Conservation (phyloP, 176 grass and related monocot genomes). For the Panicum miliaceum region DNA sequence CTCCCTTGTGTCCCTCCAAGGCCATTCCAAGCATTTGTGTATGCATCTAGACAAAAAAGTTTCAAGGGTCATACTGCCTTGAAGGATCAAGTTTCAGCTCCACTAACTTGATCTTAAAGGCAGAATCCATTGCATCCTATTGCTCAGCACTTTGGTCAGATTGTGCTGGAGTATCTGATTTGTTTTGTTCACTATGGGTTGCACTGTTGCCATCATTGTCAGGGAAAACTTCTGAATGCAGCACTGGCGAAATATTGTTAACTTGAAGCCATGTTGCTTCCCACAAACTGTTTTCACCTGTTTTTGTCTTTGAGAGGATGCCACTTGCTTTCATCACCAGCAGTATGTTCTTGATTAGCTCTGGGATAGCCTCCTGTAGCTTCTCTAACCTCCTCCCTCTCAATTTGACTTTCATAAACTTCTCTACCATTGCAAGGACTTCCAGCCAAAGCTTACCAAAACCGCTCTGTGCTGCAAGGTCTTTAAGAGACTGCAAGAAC, state of each 20-base stretch:
- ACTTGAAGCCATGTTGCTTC: slow-evolving; percentile 82
- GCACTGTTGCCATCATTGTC: slow-evolving; percentile 39
- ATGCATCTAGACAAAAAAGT: background rate
- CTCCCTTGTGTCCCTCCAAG: slow-evolving; percentile 19
- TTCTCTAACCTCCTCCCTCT: slow-evolving; percentile 86
- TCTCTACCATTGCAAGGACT: slow-evolving; percentile 78
- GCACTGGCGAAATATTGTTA: slow-evolving; percentile 63
- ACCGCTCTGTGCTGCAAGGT: slow-evolving; percentile 58
- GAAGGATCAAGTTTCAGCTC: slow-evolving; percentile 11
- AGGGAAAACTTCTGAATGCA: slow-evolving; percentile 76
- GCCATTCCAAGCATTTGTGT: slow-evolving; percentile 29
- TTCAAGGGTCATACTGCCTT: background rate
- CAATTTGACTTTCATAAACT: slow-evolving; percentile 78
- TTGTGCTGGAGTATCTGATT: slow-evolving; percentile 27
- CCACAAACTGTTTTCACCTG: slow-evolving; percentile 68
- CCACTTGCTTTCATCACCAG: slow-evolving; percentile 90
- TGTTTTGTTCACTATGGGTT: slow-evolving; percentile 38
- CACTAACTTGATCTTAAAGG: slow-evolving; percentile 4
- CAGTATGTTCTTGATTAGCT: slow-evolving; percentile 85
- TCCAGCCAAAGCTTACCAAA: slow-evolving; percentile 87
- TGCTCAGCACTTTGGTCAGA: slow-evolving; percentile 34
- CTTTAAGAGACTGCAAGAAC: slow-evolving; percentile 84
- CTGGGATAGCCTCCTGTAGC: slow-evolving; percentile 86
- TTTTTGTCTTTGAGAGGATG: slow-evolving; percentile 56
- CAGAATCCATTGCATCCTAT: slow-evolving; percentile 20